phyloP scores from a whole-genome alignment of 441 rosid genomes.

The Syzygium syzygioides region DNA sequence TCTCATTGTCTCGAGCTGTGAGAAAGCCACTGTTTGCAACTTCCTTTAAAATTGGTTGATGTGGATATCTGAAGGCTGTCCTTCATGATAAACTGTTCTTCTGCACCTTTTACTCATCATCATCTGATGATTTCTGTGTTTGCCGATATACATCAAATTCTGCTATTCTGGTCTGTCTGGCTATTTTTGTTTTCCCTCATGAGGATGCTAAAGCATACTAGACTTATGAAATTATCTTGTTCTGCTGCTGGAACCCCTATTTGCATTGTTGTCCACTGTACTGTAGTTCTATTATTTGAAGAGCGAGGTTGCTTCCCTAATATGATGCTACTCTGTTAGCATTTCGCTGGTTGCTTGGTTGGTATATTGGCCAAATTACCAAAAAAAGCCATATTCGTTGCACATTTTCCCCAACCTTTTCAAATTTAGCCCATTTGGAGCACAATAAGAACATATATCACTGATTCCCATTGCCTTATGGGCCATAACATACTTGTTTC shows the following conservation, averaged over 20 bases:
- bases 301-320: not conserved
- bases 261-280: not conserved
- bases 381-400: not conserved
- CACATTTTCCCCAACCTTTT: not conserved
- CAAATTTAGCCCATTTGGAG: not conserved
- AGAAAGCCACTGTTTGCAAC: not conserved
- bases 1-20: not conserved
- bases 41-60: not conserved
- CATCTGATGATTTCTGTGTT: not conserved
- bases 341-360: not conserved
- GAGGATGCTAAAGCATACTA: not conserved
- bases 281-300: not conserved
- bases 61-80: not conserved
- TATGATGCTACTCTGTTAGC: not conserved
- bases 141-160: not conserved
- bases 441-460: not conserved
- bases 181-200: not conserved
- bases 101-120: not conserved
- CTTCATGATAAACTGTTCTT: not conserved
- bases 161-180: not conserved
- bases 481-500: not conserved
- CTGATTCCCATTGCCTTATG: not conserved
- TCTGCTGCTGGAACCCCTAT: not conserved
- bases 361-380: not conserved
- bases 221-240: not conserved